Conservation (phyloP, 805 yeast genomes). For the Starmerella davenportii region DNA sequence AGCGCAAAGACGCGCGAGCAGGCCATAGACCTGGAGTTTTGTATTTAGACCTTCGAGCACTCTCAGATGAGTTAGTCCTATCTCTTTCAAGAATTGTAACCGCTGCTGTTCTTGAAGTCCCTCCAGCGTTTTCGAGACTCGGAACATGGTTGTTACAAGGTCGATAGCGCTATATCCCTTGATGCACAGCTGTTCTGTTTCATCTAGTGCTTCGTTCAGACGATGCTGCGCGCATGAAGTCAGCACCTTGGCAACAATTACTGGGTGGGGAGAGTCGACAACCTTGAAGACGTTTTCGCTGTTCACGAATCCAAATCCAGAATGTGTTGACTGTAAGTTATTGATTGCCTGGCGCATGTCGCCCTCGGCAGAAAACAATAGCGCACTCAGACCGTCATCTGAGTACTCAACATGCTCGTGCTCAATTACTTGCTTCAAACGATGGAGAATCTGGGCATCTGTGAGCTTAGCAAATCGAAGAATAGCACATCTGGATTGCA, state of each 20-base stretch:
- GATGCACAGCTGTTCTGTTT: constrained; percentile 56
- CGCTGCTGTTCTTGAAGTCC: constrained; percentile 50
- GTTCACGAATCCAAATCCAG: constrained; percentile 84
- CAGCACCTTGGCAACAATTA: constrained; percentile 56
- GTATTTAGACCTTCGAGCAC: constrained; percentile 85
- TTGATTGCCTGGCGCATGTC: constrained; percentile 98
- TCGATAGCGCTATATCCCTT: constrained; percentile 90
- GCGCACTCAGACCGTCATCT: constrained; percentile 81
- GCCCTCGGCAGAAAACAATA: constrained; percentile 90
- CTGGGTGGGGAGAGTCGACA: constrained; percentile 92
- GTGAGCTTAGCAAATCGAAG: constrained; percentile 62
- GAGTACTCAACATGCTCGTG: constrained; percentile 58
- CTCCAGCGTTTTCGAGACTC: constrained; percentile 62
- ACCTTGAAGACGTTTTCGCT: constrained; percentile 85
- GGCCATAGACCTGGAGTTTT: constrained; percentile 67
- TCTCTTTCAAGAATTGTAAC: constrained; percentile 62
- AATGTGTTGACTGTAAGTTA: constrained; percentile 80
- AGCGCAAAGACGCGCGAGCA: constrained; percentile 43
- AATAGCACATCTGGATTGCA: constrained; percentile 92
- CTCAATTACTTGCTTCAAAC: constrained; percentile 53
- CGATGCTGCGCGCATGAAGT: constrained; percentile 26
- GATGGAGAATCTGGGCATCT: constrained; percentile 67
- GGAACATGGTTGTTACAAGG: constrained; percentile 75
- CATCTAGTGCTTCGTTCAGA: constrained; percentile 48
- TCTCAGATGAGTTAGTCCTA: constrained; percentile 83